These are phyloP conservation scores for Buddleja alternifolia DNA, from an alignment of 257 asterid species.

Conservation along the genomic window DNA sequence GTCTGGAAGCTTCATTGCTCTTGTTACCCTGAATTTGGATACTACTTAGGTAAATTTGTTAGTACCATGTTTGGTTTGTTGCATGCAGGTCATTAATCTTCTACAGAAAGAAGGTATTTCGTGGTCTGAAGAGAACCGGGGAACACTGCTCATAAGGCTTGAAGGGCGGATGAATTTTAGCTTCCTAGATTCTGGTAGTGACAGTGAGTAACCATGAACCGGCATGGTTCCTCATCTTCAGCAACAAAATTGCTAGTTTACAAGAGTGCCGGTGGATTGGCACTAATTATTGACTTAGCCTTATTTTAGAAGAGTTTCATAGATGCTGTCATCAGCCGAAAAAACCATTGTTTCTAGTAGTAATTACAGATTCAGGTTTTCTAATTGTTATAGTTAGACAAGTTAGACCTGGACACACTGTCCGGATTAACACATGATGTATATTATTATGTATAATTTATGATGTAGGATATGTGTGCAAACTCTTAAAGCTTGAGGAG, in stretches of 20 bases:
- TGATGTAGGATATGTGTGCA: no score
- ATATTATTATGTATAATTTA: no score
- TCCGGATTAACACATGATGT: no score
- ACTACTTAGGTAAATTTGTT: not conserved
- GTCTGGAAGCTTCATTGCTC: no score
- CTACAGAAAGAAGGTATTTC: conserved; percentile 66
- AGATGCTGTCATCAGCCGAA: no score
- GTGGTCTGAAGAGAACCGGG: conserved; percentile 83
- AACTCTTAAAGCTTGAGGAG: no score
- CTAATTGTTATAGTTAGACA: no score
- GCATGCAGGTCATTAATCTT: conserved; percentile 64
- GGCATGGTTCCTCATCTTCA: conserved; percentile 10
- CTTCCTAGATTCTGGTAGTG: conserved; percentile 69
- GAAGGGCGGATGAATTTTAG: conserved; percentile 64
- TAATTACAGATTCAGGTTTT: no score
- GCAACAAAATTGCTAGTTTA: not conserved
- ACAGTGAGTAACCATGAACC: conserved; percentile 50
- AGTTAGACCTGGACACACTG: no score
- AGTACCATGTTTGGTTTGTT: conserved; percentile 15
- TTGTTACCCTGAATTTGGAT: not conserved
- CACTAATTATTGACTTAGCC: conserved; percentile 13
- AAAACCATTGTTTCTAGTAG: no score
- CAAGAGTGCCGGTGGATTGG: not conserved
- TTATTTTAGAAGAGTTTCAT: no score
- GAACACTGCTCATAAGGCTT: conserved; percentile 75